Conservation (phyloP, 2,329 filamentous ascomycete species). For the Exophiala spinifera region DNA sequence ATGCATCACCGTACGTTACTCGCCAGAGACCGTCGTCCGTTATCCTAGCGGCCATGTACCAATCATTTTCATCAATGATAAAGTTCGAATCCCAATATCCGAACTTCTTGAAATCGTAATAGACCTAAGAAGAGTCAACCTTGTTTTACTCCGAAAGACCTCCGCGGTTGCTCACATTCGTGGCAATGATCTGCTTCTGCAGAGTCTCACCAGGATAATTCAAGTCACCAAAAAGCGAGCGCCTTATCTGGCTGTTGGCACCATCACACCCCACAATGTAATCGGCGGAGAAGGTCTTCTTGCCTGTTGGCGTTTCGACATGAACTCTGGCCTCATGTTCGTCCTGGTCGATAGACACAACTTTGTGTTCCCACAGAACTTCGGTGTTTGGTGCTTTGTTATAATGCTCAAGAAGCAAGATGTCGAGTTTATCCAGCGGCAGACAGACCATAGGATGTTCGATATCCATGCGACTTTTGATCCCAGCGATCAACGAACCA, state of each 20-base stretch:
- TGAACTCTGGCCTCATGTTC: constrained; percentile 19
- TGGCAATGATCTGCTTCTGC: constrained; percentile 25
- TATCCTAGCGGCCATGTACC: constrained; percentile 61
- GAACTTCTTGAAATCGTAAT: constrained; percentile 25
- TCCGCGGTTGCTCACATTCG: constrained; percentile 18
- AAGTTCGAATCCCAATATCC: constrained; percentile 39
- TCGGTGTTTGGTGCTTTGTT: constrained; percentile 34
- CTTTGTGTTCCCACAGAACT: constrained; percentile 47
- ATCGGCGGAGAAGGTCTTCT: constrained; percentile 22
- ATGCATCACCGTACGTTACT: constrained; percentile 60
- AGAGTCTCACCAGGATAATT: constrained; percentile 25
- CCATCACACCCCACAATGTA: constrained; percentile 48
- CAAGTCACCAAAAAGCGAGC: constrained; percentile 27
- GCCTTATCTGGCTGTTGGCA: constrained; percentile 41
- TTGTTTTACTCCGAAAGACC: background rate
- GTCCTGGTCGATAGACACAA: constrained; percentile 25
- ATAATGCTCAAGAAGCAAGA: constrained; percentile 42
- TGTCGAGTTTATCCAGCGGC: constrained; percentile 44
- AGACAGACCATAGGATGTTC: constrained; percentile 43
- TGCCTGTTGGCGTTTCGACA: constrained; percentile 15
- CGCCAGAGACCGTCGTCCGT: constrained; percentile 60
- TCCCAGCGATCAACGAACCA: constrained; percentile 35
- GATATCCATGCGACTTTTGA: constrained; percentile 23
- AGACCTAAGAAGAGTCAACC: constrained; percentile 9
- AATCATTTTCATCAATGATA: constrained; percentile 59